Evolutionary conservation across 768 basidiomycete genomes (phyloP).

Genomic region (Suillus tomentosus): DNA sequence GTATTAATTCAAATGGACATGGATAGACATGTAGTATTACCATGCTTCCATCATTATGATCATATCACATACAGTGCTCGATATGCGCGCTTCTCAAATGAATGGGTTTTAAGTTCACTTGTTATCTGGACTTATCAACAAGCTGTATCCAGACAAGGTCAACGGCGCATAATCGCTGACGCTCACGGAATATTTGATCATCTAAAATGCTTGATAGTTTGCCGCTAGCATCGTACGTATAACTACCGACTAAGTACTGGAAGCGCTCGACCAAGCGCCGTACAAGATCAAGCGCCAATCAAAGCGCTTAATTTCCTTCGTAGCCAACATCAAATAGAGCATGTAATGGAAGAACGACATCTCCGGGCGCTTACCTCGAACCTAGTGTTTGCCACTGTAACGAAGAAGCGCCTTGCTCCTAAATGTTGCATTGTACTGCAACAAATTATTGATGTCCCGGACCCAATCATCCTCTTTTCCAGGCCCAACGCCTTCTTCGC

Average conservation of each 20-base stretch:
- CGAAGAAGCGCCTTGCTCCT: constrained; percentile 83
- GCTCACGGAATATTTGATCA: not conserved
- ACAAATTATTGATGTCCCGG: constrained; percentile 90
- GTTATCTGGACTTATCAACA: not conserved
- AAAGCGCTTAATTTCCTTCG: not conserved
- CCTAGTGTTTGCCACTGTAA: constrained; percentile 52
- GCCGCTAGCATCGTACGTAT: constrained; percentile 8
- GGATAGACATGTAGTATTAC: not conserved
- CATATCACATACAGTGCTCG: not conserved
- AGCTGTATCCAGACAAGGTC: not conserved
- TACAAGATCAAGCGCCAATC: not conserved
- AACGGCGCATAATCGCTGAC: not conserved
- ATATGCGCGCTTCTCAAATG: not conserved
- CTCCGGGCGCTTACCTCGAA: not conserved
- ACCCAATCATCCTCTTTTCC: constrained; percentile 95
- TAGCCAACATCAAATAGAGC: not conserved
- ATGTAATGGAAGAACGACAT: not conserved
- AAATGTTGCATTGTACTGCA: constrained; percentile 95
- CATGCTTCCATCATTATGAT: not conserved
- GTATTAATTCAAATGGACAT: not conserved
- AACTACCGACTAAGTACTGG: not conserved
- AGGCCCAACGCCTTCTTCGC: constrained; percentile 67
- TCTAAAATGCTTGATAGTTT: not conserved
- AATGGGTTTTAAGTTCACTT: not conserved
- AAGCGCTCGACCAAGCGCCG: not conserved